phyloP scores from a whole-genome alignment of 106 monocot species.

The Apostasia ramifera region DNA sequence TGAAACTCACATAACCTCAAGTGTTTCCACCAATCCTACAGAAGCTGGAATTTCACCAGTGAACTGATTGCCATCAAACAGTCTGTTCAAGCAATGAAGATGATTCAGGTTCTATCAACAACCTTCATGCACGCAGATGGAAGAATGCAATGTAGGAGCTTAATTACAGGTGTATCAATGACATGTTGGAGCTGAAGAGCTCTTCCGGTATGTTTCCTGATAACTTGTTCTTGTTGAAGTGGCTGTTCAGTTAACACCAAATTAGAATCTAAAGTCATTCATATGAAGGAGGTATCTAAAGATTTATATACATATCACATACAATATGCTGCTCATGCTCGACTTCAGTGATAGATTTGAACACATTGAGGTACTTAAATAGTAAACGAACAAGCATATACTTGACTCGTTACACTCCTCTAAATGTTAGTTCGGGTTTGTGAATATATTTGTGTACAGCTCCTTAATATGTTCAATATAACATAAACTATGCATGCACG shows the following conservation, averaged over 20 bases:
- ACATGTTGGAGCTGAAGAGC: conserved; percentile 64
- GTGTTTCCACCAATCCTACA: conserved; percentile 4
- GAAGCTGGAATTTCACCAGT: conserved; percentile 7
- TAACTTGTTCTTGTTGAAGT: conserved; percentile 77
- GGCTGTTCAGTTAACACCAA: conserved; percentile 25
- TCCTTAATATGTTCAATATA: no score
- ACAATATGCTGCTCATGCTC: neutral
- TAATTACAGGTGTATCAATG: conserved; percentile 60
- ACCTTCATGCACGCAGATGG: no score
- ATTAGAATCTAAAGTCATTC: neutral
- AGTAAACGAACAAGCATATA: no score
- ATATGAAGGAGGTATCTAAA: neutral
- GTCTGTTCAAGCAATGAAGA: conserved; percentile 2
- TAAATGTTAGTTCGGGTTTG: no score
- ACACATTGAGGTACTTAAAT: no score
- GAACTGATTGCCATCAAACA: conserved; percentile 5
- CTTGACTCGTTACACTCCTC: no score
- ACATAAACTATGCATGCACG: no score
- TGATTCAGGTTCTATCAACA: neutral
- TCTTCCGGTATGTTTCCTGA: conserved; percentile 55
- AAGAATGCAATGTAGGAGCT: conserved; percentile 19
- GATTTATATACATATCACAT: neutral
- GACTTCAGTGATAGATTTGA: no score
- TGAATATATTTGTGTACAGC: no score
- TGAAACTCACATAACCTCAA: conserved; percentile 6